Evolutionary conservation across 768 basidiomycete genomes (phyloP).

Genomic region (Chalciporus piperatus): DNA sequence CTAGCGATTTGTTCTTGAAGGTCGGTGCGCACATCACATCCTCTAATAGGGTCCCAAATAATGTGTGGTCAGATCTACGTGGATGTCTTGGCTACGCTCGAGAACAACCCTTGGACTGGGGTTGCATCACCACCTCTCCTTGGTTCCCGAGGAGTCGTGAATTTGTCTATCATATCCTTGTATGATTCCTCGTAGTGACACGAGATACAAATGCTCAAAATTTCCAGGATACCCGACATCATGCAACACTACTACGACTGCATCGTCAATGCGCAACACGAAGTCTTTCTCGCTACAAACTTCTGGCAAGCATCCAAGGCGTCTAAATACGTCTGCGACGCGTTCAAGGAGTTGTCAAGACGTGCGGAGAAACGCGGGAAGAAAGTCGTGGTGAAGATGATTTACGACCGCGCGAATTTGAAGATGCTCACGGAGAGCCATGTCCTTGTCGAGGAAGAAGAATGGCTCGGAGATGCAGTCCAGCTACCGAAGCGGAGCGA

Average conservation of each 20-base stretch:
- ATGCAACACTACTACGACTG: slow-evolving; percentile 66
- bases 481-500: slow-evolving; percentile 52
- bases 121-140: slow-evolving; percentile 63
- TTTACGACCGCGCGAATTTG: slow-evolving; percentile 66
- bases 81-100: slow-evolving; percentile 57
- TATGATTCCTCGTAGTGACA: slow-evolving; percentile 20
- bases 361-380: slow-evolving; percentile 42
- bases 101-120: slow-evolving; percentile 51
- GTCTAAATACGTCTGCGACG: slow-evolving; percentile 48
- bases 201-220: slow-evolving; percentile 8
- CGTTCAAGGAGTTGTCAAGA: slow-evolving; percentile 50
- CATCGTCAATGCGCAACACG: slow-evolving; percentile 58
- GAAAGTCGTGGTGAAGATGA: slow-evolving; percentile 60
- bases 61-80: slow-evolving; percentile 48
- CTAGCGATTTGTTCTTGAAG: slow-evolving; percentile 60
- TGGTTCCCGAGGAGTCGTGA: slow-evolving; percentile 60
- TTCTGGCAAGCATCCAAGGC: slow-evolving; percentile 54
- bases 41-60: not conserved
- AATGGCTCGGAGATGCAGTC: slow-evolving; percentile 44
- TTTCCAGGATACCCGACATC: slow-evolving; percentile 61
- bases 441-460: slow-evolving; percentile 42
- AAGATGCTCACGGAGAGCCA: slow-evolving; percentile 49
- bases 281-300: slow-evolving; percentile 69
- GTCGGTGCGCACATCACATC: slow-evolving; percentile 30
- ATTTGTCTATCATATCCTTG: slow-evolving; percentile 59